Evolutionary conservation across 805 yeast species (phyloP), one percentile per base, ranked within the genome.

Genomic region (Diddensiella caesifluorescens): DNA sequence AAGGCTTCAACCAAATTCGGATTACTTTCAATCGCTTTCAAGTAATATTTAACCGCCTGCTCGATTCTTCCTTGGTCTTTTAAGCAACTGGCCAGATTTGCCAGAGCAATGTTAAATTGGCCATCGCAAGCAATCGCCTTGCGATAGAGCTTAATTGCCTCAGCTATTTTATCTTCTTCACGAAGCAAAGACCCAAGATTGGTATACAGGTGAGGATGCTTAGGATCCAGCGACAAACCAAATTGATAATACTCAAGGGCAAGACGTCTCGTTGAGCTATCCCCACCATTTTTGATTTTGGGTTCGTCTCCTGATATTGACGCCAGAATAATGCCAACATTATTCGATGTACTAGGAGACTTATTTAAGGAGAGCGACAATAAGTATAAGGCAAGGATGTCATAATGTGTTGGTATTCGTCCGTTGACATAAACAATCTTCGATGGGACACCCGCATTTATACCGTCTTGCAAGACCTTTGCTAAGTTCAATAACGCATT

Each of bases 171-270:
- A 7, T 64, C 64, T 28, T 57, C 61, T 30, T 60, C 63, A 10
- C 61, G 53, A 18, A 52, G 48, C 3, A 60, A 46, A 5, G 64
- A 57, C 5, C 64, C 64, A 23, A 59, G 47, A 21, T 60, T 60
- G 4, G 64, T 59, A 46, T 59, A 56, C 5, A 60, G 46, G 42
- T 60, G 64, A 3, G 64, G 64, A 34, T 60, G 64, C n/a, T 50
- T 52, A 7, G 55, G 36, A 38, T 60, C 64, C 12, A 60, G 49
- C 3, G 54, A 43, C 3, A 60, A 52, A 1, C 64, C 64, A 33
- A 46, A 56, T 20, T 43, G 42, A 40, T 60, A 60, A 34, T 60
- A 60, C 22, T 52, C 50, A 5, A 57, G 26, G 3, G 64, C 63
- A 22, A 60, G 48, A 5, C 38, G 28, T 15, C 44, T 26, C 7